Evolutionary conservation across 108 stramenopile species (phyloP), one percentile per base, ranked within the genome.

Genomic region (Fragilariopsis cylindrus): DNA sequence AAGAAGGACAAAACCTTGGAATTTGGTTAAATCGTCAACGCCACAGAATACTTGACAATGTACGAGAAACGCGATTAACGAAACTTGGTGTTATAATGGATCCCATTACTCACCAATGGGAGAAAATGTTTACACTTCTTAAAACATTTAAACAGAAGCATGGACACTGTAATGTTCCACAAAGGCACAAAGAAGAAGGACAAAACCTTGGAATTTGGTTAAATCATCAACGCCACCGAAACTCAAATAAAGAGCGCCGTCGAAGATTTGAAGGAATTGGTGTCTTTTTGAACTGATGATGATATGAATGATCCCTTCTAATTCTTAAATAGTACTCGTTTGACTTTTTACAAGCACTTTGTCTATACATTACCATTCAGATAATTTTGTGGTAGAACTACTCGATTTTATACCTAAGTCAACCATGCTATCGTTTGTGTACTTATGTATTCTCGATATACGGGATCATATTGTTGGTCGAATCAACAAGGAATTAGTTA

Each of bases 131-230:
- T 15, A 13, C 13, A 2, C 55, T 71, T 3, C 52, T 71, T 9
- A 4, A 40, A 5, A 4, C 4, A 43, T 71, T 57, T 55, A 19
- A 56, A 43, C 7, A 57, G n/a, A 53, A 55, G 16, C 55, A 71
- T 39, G 54, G 54, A 5, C 7, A 71, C 16, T 55, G 53, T 15
- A 12, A 50, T 39, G 54, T 71, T 0, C 70, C 70, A 15, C n/a
- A 18, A n/a, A 57, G 2, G 4, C 70, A 71, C 54, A 16, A n/a
- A 12, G 70, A 71, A 44, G 54, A 40, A 54, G 70, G 70, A 30
- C 13, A 70, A 44, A 70, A 56, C 15, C 70, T 70, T 43, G 70
- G 70, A n/a, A 18, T 55, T 15, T 70, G 70, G 70, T 5, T 70
- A 4, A 56, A 40, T 44, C 55, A 54, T 42, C 54, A 55, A 43